A percentile compares a stretch with the other conserved stretches of the same genome.
Evolutionary conservation across 148 eudicot genomes (phyloP).

Genomic region (Pouteria glomerata): DNA sequence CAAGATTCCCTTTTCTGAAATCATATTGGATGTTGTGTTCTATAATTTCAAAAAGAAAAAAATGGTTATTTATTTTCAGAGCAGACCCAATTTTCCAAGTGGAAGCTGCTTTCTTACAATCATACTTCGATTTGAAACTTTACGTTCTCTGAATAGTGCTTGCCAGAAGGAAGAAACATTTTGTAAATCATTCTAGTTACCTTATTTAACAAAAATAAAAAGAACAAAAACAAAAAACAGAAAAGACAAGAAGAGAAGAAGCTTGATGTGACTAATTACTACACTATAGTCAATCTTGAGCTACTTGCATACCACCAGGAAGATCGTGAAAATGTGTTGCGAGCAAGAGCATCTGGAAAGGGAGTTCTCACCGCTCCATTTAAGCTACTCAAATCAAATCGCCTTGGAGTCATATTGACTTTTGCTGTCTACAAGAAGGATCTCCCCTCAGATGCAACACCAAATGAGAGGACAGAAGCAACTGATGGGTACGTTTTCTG

Average conservation of each 20-base stretch:
- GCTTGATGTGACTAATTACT: neutral
- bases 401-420: slow-evolving; percentile 91
- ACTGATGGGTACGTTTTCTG: slow-evolving; percentile 63
- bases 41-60: neutral
- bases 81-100: neutral
- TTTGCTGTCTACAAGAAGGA: slow-evolving; percentile 96
- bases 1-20: neutral
- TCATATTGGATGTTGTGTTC: neutral
- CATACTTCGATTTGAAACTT: neutral
- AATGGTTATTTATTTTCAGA: neutral
- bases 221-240: neutral
- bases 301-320: slow-evolving; percentile 45
- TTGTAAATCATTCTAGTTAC: neutral
- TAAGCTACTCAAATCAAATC: slow-evolving; percentile 73
- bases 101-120: neutral
- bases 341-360: slow-evolving; percentile 89
- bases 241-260: neutral
- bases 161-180: neutral
- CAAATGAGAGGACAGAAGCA: slow-evolving; percentile 59
- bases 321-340: slow-evolving; percentile 92
- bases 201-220: neutral
- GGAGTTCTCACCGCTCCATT: slow-evolving; percentile 97
- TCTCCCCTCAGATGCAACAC: slow-evolving; percentile 74
- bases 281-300: slow-evolving; percentile 6
- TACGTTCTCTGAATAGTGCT: neutral